Percentiles rank a stretch among this genome's conserved stretches.
Conservation (phyloP, 352 stramenopile species). For the Globisporangium spiculum region DNA sequence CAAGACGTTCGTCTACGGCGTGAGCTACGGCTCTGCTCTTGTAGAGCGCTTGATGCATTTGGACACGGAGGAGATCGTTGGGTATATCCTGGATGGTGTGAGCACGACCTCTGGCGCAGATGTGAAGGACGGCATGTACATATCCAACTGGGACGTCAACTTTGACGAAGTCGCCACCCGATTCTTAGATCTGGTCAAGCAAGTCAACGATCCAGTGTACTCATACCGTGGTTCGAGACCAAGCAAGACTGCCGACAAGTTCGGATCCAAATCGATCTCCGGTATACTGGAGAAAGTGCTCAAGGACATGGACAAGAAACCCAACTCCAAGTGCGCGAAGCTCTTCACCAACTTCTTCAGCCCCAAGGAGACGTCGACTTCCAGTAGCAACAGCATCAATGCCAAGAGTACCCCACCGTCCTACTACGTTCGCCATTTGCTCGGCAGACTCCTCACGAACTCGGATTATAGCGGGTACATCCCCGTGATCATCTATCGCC, state of each 20-base stretch:
- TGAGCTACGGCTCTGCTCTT: slow-evolving; percentile 46
- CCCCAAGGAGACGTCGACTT: not conserved
- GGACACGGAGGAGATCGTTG: slow-evolving; percentile 28
- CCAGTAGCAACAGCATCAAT: not conserved
- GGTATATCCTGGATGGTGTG: slow-evolving; percentile 50
- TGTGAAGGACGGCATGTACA: slow-evolving; percentile 29
- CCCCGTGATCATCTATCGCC: not conserved
- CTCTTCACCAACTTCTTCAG: not conserved
- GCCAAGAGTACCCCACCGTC: slow-evolving; percentile 17
- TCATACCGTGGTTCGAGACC: not conserved
- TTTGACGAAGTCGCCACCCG: slow-evolving; percentile 33
- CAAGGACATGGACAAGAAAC: slow-evolving; percentile 23
- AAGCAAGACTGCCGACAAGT: not conserved
- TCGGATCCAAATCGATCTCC: not conserved
- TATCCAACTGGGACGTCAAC: slow-evolving; percentile 35
- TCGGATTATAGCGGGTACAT: slow-evolving; percentile 14
- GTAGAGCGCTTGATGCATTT: slow-evolving; percentile 51
- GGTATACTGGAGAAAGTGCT: slow-evolving; percentile 25
- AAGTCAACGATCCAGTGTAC: slow-evolving; percentile 3
- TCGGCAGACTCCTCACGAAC: slow-evolving; percentile 30
- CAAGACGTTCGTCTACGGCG: not conserved
- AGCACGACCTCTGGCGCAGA: slow-evolving; percentile 32
- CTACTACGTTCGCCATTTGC: slow-evolving; percentile 18
- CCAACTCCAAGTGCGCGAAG: slow-evolving; percentile 24
- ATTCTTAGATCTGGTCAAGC: slow-evolving; percentile 26